Evolutionary conservation across 1,284 basidiomycete species (phyloP).

Genomic region (Ceratobasidium papillatum): DNA sequence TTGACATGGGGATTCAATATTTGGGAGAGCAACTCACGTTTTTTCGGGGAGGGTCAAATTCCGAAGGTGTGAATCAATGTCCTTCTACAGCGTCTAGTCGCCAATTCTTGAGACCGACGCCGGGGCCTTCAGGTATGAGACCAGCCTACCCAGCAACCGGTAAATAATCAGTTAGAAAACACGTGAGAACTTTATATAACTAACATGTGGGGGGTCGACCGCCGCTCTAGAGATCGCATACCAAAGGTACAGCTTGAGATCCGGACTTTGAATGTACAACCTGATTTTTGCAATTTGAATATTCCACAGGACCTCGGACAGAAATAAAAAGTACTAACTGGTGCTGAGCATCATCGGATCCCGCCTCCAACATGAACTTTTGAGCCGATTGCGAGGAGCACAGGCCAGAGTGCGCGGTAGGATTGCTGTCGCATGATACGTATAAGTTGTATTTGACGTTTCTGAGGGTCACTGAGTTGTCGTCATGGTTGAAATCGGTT

Average conservation of each 20-base stretch:
- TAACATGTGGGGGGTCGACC: neutral
- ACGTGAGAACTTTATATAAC: neutral
- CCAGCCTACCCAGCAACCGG: neutral
- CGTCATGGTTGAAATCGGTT: neutral
- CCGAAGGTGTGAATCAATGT: too few species aligned
- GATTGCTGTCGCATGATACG: conserved; percentile 3
- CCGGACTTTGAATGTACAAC: neutral
- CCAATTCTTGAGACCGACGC: neutral
- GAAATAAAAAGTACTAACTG: neutral
- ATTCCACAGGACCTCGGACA: neutral
- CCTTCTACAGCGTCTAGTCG: neutral
- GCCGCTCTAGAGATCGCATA: neutral
- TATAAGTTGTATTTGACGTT: neutral
- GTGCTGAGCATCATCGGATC: neutral
- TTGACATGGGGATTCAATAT: too few species aligned
- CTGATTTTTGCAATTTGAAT: neutral
- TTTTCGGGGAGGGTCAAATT: too few species aligned
- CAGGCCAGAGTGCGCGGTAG: neutral
- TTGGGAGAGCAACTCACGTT: too few species aligned
- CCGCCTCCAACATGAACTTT: neutral
- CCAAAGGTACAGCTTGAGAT: neutral
- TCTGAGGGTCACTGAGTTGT: conserved; percentile 4
- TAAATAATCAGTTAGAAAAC: neutral
- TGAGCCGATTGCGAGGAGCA: neutral
- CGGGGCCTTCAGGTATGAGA: neutral